Percentiles rank a stretch among this genome's conserved stretches.
Evolutionary conservation across 371 early-diverging fungal species (phyloP).

Genomic region (Lichtheimia corymbifera): DNA sequence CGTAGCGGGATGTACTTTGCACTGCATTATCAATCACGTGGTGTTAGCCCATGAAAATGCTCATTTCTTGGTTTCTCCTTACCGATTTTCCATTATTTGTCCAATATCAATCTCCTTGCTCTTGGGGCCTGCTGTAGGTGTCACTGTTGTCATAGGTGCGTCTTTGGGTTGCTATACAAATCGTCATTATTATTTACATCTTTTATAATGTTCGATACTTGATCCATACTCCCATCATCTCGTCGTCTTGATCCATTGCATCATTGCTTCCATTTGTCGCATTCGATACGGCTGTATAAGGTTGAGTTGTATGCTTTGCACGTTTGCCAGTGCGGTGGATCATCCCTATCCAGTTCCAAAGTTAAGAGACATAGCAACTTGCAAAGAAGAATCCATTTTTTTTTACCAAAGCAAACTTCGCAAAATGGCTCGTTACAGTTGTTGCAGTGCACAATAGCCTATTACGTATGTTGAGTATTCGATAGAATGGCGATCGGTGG

Average conservation of each 20-base stretch:
- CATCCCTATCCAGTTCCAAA: conserved; percentile 46
- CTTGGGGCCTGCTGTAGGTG: background rate
- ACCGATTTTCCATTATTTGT: conserved; percentile 78
- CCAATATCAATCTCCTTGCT: conserved; percentile 48
- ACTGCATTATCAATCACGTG: conserved; percentile 11
- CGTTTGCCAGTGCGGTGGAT: conserved; percentile 89
- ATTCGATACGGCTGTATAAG: conserved; percentile 14
- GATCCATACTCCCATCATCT: conserved; percentile 1
- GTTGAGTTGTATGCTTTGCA: conserved; percentile 54
- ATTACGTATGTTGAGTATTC: background rate
- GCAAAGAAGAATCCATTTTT: background rate
- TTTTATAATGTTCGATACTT: too few relatives aligned
- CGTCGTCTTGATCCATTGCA: conserved; percentile 14
- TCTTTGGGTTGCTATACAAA: background rate
- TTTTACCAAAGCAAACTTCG: conserved; percentile 81
- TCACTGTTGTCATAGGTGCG: background rate
- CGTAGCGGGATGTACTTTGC: conserved; percentile 93
- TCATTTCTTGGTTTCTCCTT: background rate
- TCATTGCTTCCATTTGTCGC: conserved; percentile 3
- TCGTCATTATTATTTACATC: too few relatives aligned
- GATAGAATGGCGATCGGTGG: background rate
- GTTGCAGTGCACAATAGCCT: conserved; percentile 68
- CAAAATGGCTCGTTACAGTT: conserved; percentile 87
- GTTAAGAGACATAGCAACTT: background rate
- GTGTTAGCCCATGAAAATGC: too few relatives aligned